A percentile compares a stretch with the other conserved stretches of the same genome.
Conservation (phyloP, 495 filamentous ascomycete genomes). For the Penicillium tannophilum region DNA sequence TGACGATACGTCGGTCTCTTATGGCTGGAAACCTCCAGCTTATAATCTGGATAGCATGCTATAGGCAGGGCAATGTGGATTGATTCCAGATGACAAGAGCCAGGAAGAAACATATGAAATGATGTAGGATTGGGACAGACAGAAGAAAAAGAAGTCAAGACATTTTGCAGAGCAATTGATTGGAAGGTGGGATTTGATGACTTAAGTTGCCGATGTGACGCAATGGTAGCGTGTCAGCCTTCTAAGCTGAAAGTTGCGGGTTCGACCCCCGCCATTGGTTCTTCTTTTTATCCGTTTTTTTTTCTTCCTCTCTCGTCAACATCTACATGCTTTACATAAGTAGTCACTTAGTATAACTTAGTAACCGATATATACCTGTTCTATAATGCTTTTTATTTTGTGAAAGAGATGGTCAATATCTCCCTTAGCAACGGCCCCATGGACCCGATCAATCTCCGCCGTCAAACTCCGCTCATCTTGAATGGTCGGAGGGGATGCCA, state of each 20-base stretch:
- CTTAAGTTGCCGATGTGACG: background rate
- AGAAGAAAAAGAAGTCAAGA: too few relatives aligned
- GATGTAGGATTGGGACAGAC: too few relatives aligned
- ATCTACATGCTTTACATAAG: background rate
- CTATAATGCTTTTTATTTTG: too few relatives aligned
- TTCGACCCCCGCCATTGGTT: conserved; percentile 1
- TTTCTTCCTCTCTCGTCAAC: background rate
- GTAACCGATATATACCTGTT: too few relatives aligned
- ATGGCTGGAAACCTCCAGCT: background rate
- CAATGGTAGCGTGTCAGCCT: background rate
- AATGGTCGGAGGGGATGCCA: too few relatives aligned
- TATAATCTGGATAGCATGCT: background rate
- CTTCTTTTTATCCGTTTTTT: background rate
- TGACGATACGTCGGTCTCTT: too few relatives aligned
- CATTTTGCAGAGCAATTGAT: background rate
- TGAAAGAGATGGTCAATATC: too few relatives aligned
- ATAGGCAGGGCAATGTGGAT: background rate
- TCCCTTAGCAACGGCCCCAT: too few relatives aligned
- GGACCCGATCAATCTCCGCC: too few relatives aligned
- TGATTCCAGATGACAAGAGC: background rate
- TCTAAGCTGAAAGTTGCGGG: background rate
- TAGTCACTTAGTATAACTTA: background rate
- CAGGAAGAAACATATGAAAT: too few relatives aligned
- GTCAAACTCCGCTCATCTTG: too few relatives aligned
- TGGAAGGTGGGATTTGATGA: background rate